A percentile compares a stretch with the other conserved stretches of the same genome.
phyloP scores from a whole-genome alignment of 2,329 filamentous ascomycete genomes.

The Xylaria sp. region DNA sequence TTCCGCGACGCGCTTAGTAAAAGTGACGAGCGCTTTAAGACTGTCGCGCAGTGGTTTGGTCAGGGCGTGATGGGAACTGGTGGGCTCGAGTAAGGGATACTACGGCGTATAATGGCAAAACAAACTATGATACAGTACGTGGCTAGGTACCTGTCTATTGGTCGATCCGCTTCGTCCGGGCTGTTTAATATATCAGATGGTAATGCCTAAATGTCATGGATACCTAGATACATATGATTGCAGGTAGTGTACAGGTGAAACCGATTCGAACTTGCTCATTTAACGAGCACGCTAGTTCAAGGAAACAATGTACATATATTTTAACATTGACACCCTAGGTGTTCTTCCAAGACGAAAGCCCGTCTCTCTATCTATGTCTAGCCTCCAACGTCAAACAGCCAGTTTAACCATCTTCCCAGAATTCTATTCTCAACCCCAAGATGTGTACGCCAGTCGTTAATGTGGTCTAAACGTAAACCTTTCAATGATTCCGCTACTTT shows the following conservation, averaged over 20 bases:
- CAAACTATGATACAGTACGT: constrained; percentile 19
- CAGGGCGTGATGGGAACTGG: constrained; percentile 79
- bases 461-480: constrained; percentile 41
- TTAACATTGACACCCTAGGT: neutral
- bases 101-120: constrained; percentile 15
- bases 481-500: constrained; percentile 29
- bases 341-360: neutral
- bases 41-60: constrained; percentile 94
- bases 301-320: neutral
- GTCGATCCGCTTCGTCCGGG: neutral
- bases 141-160: constrained; percentile 23
- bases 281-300: neutral
- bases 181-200: neutral
- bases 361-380: neutral
- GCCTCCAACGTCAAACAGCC: constrained; percentile 42
- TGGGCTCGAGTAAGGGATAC: constrained; percentile 34
- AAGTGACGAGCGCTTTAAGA: constrained; percentile 87
- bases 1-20: constrained; percentile 82
- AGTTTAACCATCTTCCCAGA: constrained; percentile 48
- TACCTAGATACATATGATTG: neutral
- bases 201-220: neutral
- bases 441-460: constrained; percentile 46
- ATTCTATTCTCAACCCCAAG: constrained; percentile 32
- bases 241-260: constrained; percentile 9
- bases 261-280: neutral